A percentile compares a stretch with the other conserved stretches of the same genome.
Conservation (phyloP, 805 yeast genomes). For the Danielozyma ontarioensis region DNA sequence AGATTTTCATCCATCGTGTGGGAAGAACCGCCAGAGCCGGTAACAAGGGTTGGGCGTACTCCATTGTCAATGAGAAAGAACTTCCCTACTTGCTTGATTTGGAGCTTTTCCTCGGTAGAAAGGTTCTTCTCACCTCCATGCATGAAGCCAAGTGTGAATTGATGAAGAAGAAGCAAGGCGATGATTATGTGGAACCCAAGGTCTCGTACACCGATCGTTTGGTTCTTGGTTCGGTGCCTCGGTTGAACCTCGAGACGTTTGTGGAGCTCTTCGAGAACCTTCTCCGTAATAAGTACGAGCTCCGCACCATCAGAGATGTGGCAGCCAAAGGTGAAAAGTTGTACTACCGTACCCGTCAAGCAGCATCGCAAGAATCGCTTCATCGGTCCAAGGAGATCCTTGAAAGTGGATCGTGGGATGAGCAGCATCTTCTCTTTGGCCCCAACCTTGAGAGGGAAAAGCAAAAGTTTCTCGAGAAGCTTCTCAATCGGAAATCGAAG, state of each 20-base stretch:
- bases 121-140: slow-evolving; percentile 66
- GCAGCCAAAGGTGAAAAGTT: slow-evolving; percentile 84
- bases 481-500: slow-evolving; percentile 63
- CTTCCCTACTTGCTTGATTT: slow-evolving; percentile 86
- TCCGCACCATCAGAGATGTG: slow-evolving; percentile 60
- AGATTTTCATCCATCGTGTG: slow-evolving; percentile 92
- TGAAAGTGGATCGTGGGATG: slow-evolving; percentile 76
- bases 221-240: slow-evolving; percentile 79
- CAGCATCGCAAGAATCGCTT: slow-evolving; percentile 84
- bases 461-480: slow-evolving; percentile 61
- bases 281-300: slow-evolving; percentile 60
- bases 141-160: slow-evolving; percentile 56
- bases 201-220: slow-evolving; percentile 69
- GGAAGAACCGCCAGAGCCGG: slow-evolving; percentile 99
- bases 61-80: slow-evolving; percentile 79
- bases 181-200: slow-evolving; percentile 47
- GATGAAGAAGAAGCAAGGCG: slow-evolving; percentile 41
- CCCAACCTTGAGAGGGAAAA: slow-evolving; percentile 70
- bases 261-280: slow-evolving; percentile 67
- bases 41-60: slow-evolving; percentile 94
- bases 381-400: slow-evolving; percentile 78
- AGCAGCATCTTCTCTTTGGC: slow-evolving; percentile 75
- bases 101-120: slow-evolving; percentile 84
- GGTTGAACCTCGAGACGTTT: slow-evolving; percentile 61
- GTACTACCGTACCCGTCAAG: slow-evolving; percentile 75